Evolutionary conservation across 2,329 filamentous ascomycete species (phyloP), one percentile per base, ranked within the genome.

Genomic region (Shiraia bambusicola): DNA sequence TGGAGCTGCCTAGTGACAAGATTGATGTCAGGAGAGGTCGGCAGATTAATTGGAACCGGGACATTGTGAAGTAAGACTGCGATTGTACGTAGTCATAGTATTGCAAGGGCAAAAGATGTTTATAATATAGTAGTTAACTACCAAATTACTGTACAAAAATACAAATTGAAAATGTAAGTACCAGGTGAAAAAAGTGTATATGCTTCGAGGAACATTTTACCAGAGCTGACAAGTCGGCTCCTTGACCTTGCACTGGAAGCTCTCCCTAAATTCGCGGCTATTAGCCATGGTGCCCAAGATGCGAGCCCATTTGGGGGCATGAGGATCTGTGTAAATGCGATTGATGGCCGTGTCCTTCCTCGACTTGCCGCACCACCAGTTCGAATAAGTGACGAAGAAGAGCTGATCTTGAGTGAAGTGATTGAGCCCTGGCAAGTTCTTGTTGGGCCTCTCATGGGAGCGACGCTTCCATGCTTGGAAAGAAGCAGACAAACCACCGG

Each of bases 201-300:
- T 22, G 8, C 19, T 22, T 22, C 19, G 8, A 22, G n/a, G n/a
- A n/a, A n/a, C n/a, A n/a, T n/a, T 17, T 40, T 76, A 88, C 84
- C 84, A 88, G 42, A 88, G 68, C 67, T 87, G 79, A 63, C 84
- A 88, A 24, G 76, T 79, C 0, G 84, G 84, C 61, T 86, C 76
- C 69, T 82, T 84, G 2, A 70, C 71, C 12, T 79, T 74, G 59
- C 85, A 89, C 33, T 79, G 71, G 63, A 88, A 88, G 8, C 79
- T 81, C 62, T 86, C 79, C 43, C 74, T 77, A 59, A 88, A 89
- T 13, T 81, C 82, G 19, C 76, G 73, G 22, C 82, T 86, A 56
- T 88, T 88, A 0, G 78, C 76, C 70, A 84, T 79, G 0, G 83
- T 83, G 3, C 83, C 82, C 50, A 65, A 77, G 53, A 64, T 60